A percentile compares a stretch with the other conserved stretches of the same genome.
Evolutionary conservation across 768 basidiomycete species (phyloP).

Genomic region (Sporobolomyces pararoseus): DNA sequence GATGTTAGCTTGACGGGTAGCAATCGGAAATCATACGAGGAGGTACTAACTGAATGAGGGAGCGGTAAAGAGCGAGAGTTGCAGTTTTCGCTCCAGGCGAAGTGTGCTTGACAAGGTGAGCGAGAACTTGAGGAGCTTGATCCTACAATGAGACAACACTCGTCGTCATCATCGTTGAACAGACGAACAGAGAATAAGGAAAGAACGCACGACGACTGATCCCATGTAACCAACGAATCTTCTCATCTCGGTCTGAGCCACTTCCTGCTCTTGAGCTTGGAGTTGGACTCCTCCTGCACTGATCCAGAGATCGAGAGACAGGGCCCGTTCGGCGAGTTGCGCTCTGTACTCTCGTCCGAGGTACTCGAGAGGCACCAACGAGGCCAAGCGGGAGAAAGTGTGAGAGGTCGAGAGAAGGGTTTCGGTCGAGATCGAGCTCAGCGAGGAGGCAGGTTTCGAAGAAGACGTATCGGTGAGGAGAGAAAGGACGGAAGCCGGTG

Average conservation of each 20-base stretch:
- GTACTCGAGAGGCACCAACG: constrained; percentile 31
- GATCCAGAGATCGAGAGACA: constrained; percentile 29
- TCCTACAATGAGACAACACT: neutral
- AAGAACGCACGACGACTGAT: neutral
- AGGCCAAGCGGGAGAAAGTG: neutral
- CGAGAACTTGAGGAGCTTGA: constrained; percentile 9
- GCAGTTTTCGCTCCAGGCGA: neutral
- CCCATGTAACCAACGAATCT: constrained; percentile 15
- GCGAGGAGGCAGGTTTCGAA: neutral
- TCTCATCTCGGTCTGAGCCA: constrained; percentile 8
- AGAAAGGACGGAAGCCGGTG: neutral
- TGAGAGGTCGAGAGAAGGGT: constrained; percentile 7
- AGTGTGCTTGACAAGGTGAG: constrained; percentile 12
- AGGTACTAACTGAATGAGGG: constrained; percentile 13
- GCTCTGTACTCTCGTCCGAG: neutral
- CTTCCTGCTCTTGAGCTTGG: neutral
- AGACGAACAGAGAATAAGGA: neutral
- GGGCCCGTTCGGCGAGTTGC: constrained; percentile 11
- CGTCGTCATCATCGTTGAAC: no score
- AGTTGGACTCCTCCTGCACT: neutral
- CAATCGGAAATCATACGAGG: neutral
- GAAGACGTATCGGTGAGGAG: neutral
- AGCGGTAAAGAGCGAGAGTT: constrained; percentile 17
- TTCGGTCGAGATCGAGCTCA: neutral
- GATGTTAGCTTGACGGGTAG: no score